Conservation (phyloP, 768 basidiomycete species). For the Panaeolus papilionaceus region DNA sequence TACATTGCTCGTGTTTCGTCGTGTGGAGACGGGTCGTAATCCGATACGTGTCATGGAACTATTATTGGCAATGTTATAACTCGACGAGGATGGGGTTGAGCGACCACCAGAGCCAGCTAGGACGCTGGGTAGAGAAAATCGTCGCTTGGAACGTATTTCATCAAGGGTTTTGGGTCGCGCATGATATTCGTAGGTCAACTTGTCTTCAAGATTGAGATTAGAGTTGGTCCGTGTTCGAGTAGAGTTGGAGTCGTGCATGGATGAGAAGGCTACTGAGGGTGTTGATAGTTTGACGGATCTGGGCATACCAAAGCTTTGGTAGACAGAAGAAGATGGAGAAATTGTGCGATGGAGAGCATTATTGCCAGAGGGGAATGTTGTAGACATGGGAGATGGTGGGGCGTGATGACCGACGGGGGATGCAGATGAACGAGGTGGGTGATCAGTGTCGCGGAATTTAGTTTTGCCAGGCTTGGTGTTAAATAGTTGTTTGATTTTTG, state of each 20-base stretch:
- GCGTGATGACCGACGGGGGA: background rate
- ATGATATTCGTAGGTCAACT: conserved; percentile 26
- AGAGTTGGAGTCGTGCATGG: conserved; percentile 16
- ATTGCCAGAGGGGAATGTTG: background rate
- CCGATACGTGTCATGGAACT: background rate
- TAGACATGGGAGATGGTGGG: background rate
- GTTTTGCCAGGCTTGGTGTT: conserved; percentile 12
- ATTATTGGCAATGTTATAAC: conserved; percentile 17
- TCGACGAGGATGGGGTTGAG: conserved; percentile 25
- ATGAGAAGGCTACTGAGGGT: conserved; percentile 27
- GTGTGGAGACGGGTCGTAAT: background rate
- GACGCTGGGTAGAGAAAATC: conserved; percentile 39
- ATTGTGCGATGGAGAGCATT: conserved; percentile 11
- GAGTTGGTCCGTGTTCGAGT: conserved; percentile 6
- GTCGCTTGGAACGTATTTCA: conserved; percentile 44
- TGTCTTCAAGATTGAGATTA: conserved; percentile 22
- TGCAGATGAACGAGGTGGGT: conserved; percentile 3
- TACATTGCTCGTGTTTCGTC: background rate
- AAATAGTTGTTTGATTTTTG: conserved; percentile 27
- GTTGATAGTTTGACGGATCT: conserved; percentile 24
- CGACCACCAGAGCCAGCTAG: conserved; percentile 27
- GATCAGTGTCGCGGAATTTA: conserved; percentile 5
- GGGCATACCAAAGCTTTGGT: background rate
- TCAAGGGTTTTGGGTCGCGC: conserved; percentile 37
- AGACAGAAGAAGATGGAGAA: conserved; percentile 5